A percentile compares a stretch with the other conserved stretches of the same genome.
phyloP scores from a whole-genome alignment of 305 asterid species.

The Fraxinus floribunda region DNA sequence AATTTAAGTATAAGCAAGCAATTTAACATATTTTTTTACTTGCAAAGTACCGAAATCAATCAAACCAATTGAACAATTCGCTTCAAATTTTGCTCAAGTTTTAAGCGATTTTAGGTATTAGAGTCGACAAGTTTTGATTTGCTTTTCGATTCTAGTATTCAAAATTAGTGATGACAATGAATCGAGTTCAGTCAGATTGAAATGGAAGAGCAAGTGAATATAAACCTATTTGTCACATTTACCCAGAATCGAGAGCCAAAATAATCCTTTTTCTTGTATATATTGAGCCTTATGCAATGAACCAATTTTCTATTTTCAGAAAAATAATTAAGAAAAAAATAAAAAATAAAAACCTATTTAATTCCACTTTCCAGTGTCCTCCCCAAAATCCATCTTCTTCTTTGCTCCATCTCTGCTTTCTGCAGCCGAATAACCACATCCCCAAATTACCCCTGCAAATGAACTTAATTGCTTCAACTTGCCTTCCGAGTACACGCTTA shows the following conservation, averaged over 20 bases:
- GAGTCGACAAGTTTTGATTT: not conserved
- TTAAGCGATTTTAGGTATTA: not conserved
- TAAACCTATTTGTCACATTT: not conserved
- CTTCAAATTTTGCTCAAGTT: not conserved
- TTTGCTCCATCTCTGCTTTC: not conserved
- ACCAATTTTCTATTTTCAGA: not conserved
- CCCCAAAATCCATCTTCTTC: not conserved
- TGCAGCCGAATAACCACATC: constrained; percentile 8
- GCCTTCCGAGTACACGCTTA: constrained; percentile 16
- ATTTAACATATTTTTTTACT: not conserved
- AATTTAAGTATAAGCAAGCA: not conserved
- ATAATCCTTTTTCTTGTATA: not conserved
- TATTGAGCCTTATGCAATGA: not conserved
- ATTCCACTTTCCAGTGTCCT: not conserved
- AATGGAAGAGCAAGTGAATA: not conserved
- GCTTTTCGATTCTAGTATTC: not conserved
- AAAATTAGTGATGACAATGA: not conserved
- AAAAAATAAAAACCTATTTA: not conserved
- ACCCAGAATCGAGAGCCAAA: not conserved
- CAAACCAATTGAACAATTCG: not conserved
- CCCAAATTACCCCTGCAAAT: constrained; percentile 21
- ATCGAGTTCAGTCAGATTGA: not conserved
- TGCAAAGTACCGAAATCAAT: not conserved
- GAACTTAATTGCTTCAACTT: constrained; percentile 29
- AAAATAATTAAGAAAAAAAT: not conserved